Conservation (phyloP, 2,329 filamentous ascomycete species). For the Pyrenophora tritici-repentis region DNA sequence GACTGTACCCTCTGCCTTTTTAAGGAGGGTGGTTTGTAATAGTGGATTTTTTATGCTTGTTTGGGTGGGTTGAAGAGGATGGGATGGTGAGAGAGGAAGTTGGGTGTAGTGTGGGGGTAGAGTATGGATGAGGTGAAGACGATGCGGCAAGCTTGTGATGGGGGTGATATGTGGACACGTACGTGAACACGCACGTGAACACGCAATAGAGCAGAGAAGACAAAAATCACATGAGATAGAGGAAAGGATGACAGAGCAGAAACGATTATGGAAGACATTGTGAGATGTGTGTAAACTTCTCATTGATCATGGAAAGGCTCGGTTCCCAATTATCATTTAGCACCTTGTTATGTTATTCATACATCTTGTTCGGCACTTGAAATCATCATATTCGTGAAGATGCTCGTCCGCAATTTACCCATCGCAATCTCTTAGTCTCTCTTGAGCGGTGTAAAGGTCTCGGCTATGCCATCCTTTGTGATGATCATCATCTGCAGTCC, state of each 20-base stretch:
- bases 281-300: neutral
- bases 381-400: conserved; percentile 47
- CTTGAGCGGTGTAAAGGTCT: conserved; percentile 84
- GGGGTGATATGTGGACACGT: too few species aligned
- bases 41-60: too few species aligned
- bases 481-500: conserved; percentile 94
- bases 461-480: conserved; percentile 84
- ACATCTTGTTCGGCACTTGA: conserved; percentile 21
- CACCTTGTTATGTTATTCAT: conserved; percentile 26
- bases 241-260: neutral
- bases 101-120: too few species aligned
- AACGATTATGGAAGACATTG: neutral
- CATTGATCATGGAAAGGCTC: conserved; percentile 1
- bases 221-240: too few species aligned
- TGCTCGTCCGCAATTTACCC: conserved; percentile 30
- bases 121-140: too few species aligned
- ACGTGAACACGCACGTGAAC: too few species aligned
- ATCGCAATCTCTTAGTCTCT: conserved; percentile 34
- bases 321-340: conserved; percentile 3
- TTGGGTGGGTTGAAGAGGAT: too few species aligned
- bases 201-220: too few species aligned
- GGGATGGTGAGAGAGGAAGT: too few species aligned
- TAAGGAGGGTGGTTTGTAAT: too few species aligned
- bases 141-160: too few species aligned
- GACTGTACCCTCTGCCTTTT: too few species aligned